Evolutionary conservation across 352 stramenopile genomes (phyloP).

Genomic region (Thalassiosira mediterranea): DNA sequence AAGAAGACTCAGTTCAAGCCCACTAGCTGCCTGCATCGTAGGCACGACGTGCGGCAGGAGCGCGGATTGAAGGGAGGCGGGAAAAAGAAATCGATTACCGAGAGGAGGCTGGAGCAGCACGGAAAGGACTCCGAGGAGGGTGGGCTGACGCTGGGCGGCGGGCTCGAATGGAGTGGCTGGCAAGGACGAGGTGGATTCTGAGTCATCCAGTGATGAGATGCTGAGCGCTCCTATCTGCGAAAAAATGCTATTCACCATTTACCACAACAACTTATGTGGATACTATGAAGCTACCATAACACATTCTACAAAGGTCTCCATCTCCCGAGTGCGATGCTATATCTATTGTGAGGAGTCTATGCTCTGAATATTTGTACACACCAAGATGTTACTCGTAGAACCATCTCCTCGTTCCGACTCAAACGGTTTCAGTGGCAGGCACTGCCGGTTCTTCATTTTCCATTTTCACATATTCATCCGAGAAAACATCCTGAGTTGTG

Average conservation of each 20-base stretch:
- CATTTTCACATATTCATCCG: constrained; percentile 11
- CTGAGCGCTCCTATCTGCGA: no score
- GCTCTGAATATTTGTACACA: no score
- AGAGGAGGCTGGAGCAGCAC: constrained; percentile 55
- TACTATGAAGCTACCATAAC: no score
- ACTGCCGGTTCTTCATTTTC: constrained; percentile 1
- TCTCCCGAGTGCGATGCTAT: no score
- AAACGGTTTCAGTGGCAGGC: no score
- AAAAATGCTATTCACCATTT: no score
- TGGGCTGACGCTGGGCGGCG: constrained; percentile 66
- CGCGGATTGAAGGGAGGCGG: constrained; percentile 47
- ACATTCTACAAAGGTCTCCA: no score
- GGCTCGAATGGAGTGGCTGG: constrained; percentile 70
- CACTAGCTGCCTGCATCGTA: constrained; percentile 26
- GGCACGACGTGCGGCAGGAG: constrained; percentile 57
- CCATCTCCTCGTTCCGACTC: no score
- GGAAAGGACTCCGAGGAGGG: constrained; percentile 56
- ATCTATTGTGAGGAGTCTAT: no score
- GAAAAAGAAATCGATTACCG: constrained; percentile 20
- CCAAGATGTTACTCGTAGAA: no score
- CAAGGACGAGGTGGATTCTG: constrained; percentile 22
- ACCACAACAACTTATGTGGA: no score
- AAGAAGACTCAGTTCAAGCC: constrained; percentile 41
- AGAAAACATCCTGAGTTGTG: background rate
- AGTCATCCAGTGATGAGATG: no score